A percentile compares a stretch with the other conserved stretches of the same genome.
Evolutionary conservation across 1,284 basidiomycete genomes (phyloP).

Genomic region (Melampsora larici-populina): DNA sequence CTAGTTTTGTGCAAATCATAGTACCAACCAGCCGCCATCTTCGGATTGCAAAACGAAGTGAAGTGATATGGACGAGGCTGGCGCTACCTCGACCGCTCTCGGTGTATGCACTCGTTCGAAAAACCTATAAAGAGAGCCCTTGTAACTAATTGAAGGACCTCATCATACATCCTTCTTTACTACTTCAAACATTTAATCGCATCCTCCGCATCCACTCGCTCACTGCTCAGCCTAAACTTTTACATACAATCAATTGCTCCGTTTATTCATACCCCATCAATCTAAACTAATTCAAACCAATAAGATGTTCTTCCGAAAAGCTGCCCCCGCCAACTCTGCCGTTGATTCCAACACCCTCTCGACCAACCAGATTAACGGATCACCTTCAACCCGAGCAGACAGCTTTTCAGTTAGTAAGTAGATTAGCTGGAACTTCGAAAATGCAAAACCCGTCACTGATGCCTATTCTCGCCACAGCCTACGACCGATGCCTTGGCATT

Average conservation of each 20-base stretch:
- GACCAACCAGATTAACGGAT: background rate
- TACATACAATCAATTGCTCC: background rate
- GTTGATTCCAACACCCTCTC: background rate
- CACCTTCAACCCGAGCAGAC: background rate
- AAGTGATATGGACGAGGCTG: too few species aligned
- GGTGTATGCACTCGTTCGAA: background rate
- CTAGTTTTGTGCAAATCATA: too few species aligned
- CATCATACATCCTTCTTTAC: background rate
- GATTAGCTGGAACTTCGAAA: background rate
- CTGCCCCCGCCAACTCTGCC: background rate
- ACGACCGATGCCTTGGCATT: background rate
- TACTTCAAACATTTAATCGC: background rate
- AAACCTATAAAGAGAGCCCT: conserved; percentile 3
- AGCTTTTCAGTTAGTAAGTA: conserved; percentile 3
- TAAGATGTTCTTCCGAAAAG: conserved; percentile 3
- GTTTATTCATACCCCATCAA: background rate
- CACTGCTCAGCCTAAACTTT: background rate
- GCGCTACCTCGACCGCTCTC: too few species aligned
- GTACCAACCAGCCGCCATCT: too few species aligned
- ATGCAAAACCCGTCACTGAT: background rate
- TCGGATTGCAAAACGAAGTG: too few species aligned
- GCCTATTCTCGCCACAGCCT: background rate
- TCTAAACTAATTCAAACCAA: background rate
- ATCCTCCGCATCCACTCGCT: background rate
- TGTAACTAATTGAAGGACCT: background rate